Evolutionary conservation across 1,139 yeast genomes (phyloP).

Genomic region (Magnusiomyces ingens): DNA sequence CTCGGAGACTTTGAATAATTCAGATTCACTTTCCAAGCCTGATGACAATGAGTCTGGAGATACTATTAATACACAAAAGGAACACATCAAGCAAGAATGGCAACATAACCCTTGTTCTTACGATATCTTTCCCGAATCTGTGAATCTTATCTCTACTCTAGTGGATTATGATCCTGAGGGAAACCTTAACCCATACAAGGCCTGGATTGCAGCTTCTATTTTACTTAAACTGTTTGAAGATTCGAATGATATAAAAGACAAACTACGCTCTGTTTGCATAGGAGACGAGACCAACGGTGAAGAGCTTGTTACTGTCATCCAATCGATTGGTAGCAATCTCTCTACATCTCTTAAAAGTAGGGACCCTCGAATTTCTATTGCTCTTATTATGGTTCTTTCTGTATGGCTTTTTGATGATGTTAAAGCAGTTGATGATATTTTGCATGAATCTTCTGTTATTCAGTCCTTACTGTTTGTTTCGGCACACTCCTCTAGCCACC

Average conservation of each 20-base stretch:
- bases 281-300: conserved; percentile 64
- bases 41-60: conserved; percentile 11
- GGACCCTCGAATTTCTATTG: conserved; percentile 73
- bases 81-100: neutral
- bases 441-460: conserved; percentile 58
- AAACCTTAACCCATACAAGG: conserved; percentile 74
- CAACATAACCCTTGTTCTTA: conserved; percentile 11
- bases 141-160: conserved; percentile 59
- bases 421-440: conserved; percentile 67
- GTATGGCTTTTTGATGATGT: conserved; percentile 77
- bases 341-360: conserved; percentile 55
- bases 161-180: conserved; percentile 74
- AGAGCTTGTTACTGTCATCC: conserved; percentile 67
- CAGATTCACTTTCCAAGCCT: neutral
- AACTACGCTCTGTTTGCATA: conserved; percentile 50
- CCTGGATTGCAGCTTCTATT: conserved; percentile 77
- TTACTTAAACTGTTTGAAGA: conserved; percentile 59
- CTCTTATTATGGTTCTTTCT: conserved; percentile 69
- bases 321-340: conserved; percentile 71
- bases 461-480: conserved; percentile 64
- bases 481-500: conserved; percentile 51
- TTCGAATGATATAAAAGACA: conserved; percentile 41
- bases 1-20: neutral
- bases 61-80: conserved; percentile 3
- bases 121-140: conserved; percentile 20